Percentiles rank a stretch among this genome's conserved stretches.
phyloP scores from a whole-genome alignment of 1,284 basidiomycete genomes.

The Wallemia mellicola region DNA sequence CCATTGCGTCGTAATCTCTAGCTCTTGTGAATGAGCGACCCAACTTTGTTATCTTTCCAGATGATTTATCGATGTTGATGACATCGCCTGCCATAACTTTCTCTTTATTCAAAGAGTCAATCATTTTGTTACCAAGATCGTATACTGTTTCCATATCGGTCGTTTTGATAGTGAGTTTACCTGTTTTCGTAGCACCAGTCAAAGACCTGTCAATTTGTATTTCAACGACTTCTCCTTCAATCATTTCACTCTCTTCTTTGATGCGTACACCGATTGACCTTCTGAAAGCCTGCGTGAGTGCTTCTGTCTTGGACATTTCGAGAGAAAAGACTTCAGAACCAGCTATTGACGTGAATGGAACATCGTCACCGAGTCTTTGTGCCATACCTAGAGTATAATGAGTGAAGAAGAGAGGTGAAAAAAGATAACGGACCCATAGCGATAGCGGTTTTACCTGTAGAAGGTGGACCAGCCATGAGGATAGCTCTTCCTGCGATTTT shows the following conservation, averaged over 20 bases:
- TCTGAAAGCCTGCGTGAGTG: conserved; percentile 81
- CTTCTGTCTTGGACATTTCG: conserved; percentile 89
- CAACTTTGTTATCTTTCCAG: conserved; percentile 87
- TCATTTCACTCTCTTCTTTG: conserved; percentile 88
- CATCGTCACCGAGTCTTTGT: conserved; percentile 68
- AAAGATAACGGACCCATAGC: too few relatives aligned
- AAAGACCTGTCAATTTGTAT: conserved; percentile 92
- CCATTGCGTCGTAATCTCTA: conserved; percentile 95
- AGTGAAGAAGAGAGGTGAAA: too few relatives aligned
- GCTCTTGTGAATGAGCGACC: conserved; percentile 84
- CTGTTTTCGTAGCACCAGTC: conserved; percentile 91
- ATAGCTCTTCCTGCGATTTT: conserved; percentile 82
- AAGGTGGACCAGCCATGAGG: conserved; percentile 82
- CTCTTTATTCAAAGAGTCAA: conserved; percentile 82
- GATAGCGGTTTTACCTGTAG: conserved; percentile 90
- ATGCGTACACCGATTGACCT: conserved; percentile 87
- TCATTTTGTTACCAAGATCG: conserved; percentile 97
- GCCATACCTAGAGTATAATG: too few relatives aligned
- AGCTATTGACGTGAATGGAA: conserved; percentile 90
- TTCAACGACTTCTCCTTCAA: conserved; percentile 94
- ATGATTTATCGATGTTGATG: conserved; percentile 84
- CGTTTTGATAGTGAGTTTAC: conserved; percentile 88
- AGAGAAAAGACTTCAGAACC: conserved; percentile 92
- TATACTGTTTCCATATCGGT: conserved; percentile 99
- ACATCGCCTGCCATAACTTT: conserved; percentile 92